Conservation (phyloP, 1,139 yeast species). For the Diutina sp. region DNA sequence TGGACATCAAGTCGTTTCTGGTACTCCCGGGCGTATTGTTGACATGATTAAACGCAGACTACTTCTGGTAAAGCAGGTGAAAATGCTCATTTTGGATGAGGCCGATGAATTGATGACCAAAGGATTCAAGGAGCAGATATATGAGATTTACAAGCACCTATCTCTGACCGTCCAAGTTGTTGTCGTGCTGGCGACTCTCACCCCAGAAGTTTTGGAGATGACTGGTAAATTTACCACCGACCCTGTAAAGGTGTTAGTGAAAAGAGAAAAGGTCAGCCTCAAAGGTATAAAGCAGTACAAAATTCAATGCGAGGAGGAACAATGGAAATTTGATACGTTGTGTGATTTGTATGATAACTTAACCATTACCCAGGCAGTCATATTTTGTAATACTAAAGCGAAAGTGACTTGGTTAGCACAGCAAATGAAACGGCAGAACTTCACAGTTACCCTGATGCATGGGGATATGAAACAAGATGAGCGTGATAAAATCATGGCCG, state of each 20-base stretch:
- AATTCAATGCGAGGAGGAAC: constrained; percentile 80
- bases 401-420: constrained; percentile 86
- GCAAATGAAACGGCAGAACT: constrained; percentile 68
- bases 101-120: constrained; percentile 88
- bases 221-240: constrained; percentile 81
- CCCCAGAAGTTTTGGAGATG: constrained; percentile 74
- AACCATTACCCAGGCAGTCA: constrained; percentile 91
- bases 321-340: constrained; percentile 89
- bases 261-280: constrained; percentile 76
- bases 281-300: constrained; percentile 86
- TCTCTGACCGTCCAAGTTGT: constrained; percentile 85
- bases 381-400: constrained; percentile 84
- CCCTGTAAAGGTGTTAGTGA: constrained; percentile 83
- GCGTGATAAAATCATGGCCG: constrained; percentile 81
- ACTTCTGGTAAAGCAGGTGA: constrained; percentile 54
- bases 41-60: constrained; percentile 77
- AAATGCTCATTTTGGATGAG: constrained; percentile 82
- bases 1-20: constrained; percentile 89
- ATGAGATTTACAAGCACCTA: constrained; percentile 70
- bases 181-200: constrained; percentile 87
- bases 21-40: constrained; percentile 90
- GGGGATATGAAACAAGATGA: constrained; percentile 96
- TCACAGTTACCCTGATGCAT: constrained; percentile 89
- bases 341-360: constrained; percentile 91
- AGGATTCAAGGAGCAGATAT: constrained; percentile 88